phyloP scores from a whole-genome alignment of 345 rosid species.

The Aquilaria yunnanensis region DNA sequence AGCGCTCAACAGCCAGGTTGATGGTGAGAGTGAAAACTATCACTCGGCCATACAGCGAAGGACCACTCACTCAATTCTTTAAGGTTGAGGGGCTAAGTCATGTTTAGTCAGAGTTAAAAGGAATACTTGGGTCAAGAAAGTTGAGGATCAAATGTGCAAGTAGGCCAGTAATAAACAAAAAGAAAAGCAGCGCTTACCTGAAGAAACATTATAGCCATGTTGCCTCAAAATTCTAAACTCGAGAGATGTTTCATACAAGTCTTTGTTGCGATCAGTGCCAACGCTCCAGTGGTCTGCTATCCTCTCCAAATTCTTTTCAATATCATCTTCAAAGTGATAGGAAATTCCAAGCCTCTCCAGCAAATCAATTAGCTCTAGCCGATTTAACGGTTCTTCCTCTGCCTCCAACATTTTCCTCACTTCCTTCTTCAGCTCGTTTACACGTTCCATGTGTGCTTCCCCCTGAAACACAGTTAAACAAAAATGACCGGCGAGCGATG shows the following conservation, averaged over 20 bases:
- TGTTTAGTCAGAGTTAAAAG: too few relatives aligned
- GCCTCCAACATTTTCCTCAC: constrained; percentile 5
- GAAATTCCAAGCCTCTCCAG: constrained; percentile 10
- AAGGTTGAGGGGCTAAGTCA: too few relatives aligned
- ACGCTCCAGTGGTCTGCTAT: neutral
- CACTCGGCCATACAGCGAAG: too few relatives aligned
- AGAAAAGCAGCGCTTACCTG: neutral
- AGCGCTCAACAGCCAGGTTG: too few relatives aligned
- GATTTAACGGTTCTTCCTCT: neutral
- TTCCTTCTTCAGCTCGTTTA: neutral
- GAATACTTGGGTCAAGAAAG: too few relatives aligned
- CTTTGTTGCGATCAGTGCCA: neutral
- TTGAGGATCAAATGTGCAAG: too few relatives aligned
- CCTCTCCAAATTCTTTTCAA: neutral
- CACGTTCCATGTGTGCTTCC: neutral
- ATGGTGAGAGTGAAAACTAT: too few relatives aligned
- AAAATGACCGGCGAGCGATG: too few relatives aligned
- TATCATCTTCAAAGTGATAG: constrained; percentile 11
- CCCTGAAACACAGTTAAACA: neutral
- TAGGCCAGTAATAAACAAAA: neutral
- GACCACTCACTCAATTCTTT: too few relatives aligned
- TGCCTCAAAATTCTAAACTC: neutral
- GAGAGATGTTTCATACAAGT: neutral
- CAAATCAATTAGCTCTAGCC: constrained; percentile 5
- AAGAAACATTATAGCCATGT: neutral